Conservation (phyloP, 768 basidiomycete genomes). For the Lactarius indigo region DNA sequence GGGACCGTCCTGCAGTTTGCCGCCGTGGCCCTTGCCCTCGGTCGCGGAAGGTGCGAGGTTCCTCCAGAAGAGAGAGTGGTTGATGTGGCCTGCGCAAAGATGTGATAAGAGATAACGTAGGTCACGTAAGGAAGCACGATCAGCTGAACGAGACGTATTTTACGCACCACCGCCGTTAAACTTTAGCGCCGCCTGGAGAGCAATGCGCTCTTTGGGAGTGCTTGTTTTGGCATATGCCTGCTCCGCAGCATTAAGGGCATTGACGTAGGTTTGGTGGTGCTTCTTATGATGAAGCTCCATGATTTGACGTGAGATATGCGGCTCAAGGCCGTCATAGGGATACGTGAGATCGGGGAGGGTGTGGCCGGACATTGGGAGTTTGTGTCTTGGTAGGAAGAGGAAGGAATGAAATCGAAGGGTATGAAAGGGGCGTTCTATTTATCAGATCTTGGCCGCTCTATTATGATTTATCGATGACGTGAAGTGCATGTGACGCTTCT, state of each 20-base stretch:
- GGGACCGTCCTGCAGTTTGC: conserved; percentile 52
- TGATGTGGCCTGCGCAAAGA: conserved; percentile 68
- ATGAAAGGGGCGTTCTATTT: conserved; percentile 19
- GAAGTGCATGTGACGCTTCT: conserved; percentile 6
- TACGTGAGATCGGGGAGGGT: conserved; percentile 74
- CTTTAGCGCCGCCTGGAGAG: conserved; percentile 85
- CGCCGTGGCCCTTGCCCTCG: conserved; percentile 57
- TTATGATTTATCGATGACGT: conserved; percentile 13
- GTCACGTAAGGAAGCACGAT: not conserved
- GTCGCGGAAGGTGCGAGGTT: conserved; percentile 70
- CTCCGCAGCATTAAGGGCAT: conserved; percentile 88
- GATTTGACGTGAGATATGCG: conserved; percentile 88
- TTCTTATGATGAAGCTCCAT: conserved; percentile 94
- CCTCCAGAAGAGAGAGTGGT: conserved; percentile 96
- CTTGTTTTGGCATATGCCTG: conserved; percentile 60
- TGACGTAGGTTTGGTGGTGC: conserved; percentile 95
- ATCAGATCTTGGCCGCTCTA: not conserved
- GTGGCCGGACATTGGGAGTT: conserved; percentile 33
- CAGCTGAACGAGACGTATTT: not conserved
- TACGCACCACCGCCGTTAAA: conserved; percentile 92
- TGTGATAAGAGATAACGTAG: conserved; percentile 11
- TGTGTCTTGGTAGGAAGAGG: conserved; percentile 14
- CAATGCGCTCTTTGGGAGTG: conserved; percentile 77
- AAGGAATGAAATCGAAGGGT: not conserved
- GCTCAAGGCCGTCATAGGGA: conserved; percentile 85